These are phyloP conservation scores for Nicotiana attenuata DNA, from an alignment of 257 asterid genomes.

Conservation along the genomic window DNA sequence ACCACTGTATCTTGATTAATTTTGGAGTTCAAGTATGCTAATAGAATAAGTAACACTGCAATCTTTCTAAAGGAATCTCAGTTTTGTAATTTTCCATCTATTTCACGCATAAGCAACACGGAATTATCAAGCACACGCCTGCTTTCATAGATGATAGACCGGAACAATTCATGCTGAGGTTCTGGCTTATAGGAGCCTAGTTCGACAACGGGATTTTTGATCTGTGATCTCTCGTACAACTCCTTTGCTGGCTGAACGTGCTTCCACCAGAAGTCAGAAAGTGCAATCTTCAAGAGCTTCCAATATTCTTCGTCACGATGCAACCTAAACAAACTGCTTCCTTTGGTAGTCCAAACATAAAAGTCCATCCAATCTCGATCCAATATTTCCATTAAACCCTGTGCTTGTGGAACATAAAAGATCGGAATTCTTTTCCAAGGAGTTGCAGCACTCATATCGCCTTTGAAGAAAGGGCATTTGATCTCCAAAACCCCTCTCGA, in stretches of 20 bases:
- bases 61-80: conserved; percentile 12
- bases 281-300: conserved; percentile 47
- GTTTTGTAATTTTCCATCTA: conserved; percentile 37
- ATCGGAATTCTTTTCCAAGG: conserved; percentile 75
- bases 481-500: conserved; percentile 68
- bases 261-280: conserved; percentile 93
- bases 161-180: conserved; percentile 50
- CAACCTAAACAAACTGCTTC: conserved; percentile 78
- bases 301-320: conserved; percentile 59
- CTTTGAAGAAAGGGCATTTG: conserved; percentile 65
- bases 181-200: conserved; percentile 45
- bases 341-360: conserved; percentile 69
- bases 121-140: conserved; percentile 45
- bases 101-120: conserved; percentile 47
- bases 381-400: conserved; percentile 85
- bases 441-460: conserved; percentile 37
- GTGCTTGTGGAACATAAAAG: conserved; percentile 82
- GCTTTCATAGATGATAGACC: conserved; percentile 44
- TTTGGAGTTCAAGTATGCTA: background rate
- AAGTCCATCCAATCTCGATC: conserved; percentile 89
- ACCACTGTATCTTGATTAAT: background rate
- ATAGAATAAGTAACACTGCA: background rate
- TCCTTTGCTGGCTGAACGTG: conserved; percentile 82
- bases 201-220: conserved; percentile 51
- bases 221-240: conserved; percentile 28